phyloP scores from a whole-genome alignment of 768 basidiomycete species.

The Tylopilus subfusipes region DNA sequence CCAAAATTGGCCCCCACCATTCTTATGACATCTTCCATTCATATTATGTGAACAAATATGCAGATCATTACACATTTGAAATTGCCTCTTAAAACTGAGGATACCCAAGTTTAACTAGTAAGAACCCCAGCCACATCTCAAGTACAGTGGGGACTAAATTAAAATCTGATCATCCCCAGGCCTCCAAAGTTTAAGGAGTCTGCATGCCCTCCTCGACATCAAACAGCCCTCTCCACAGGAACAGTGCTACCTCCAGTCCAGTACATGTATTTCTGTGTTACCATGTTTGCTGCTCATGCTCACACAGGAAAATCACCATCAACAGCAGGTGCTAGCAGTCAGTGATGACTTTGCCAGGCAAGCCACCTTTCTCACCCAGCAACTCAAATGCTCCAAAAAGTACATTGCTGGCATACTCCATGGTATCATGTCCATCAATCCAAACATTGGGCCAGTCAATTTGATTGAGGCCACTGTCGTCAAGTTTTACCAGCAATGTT shows the following conservation, averaged over 20 bases:
- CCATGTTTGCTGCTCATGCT: neutral
- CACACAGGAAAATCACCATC: conserved; percentile 57
- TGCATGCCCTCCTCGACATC: conserved; percentile 63
- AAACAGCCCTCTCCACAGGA: conserved; percentile 60
- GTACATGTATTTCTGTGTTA: conserved; percentile 35
- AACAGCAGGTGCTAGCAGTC: conserved; percentile 66
- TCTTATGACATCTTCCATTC: neutral
- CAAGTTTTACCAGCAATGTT: conserved; percentile 65
- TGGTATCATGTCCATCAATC: conserved; percentile 56
- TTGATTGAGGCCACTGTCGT: conserved; percentile 67
- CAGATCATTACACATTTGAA: neutral
- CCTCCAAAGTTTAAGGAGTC: too few species aligned
- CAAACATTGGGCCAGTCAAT: conserved; percentile 55
- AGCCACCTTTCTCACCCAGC: conserved; percentile 72
- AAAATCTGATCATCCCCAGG: too few species aligned
- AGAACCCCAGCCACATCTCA: too few species aligned
- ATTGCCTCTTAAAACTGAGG: too few species aligned
- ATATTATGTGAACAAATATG: neutral
- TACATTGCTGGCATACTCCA: conserved; percentile 70
- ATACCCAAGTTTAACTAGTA: too few species aligned
- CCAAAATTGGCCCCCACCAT: neutral
- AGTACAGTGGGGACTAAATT: too few species aligned
- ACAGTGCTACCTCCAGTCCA: conserved; percentile 65
- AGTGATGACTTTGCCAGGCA: conserved; percentile 79
- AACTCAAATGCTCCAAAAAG: conserved; percentile 80